These are phyloP conservation scores for Naumovozyma dairenensis DNA, from an alignment of 805 yeast species.

Conservation along the genomic window DNA sequence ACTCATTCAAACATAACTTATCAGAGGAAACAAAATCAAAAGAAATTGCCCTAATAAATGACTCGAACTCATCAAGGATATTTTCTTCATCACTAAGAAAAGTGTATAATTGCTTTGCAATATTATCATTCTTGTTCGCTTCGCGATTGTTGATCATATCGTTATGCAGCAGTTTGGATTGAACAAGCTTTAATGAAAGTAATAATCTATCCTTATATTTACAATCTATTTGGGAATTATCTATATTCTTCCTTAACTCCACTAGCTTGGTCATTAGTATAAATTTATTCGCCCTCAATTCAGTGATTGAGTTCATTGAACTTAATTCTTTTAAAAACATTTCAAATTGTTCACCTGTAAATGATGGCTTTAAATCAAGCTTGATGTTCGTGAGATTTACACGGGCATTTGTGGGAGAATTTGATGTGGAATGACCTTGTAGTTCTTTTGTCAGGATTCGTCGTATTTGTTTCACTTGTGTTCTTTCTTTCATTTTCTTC, in stretches of 20 bases:
- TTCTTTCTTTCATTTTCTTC: slow-evolving; percentile 57
- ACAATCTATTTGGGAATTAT: slow-evolving; percentile 2
- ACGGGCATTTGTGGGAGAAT: slow-evolving; percentile 1
- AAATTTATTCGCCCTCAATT: slow-evolving; percentile 14
- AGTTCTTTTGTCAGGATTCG: slow-evolving; percentile 62
- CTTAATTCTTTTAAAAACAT: slow-evolving; percentile 18
- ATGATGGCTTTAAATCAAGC: slow-evolving; percentile 8
- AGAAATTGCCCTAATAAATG: slow-evolving; percentile 9
- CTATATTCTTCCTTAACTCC: slow-evolving; percentile 4
- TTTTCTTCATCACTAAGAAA: slow-evolving; percentile 7
- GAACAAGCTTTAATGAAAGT: slow-evolving; percentile 20
- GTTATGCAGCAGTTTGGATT: slow-evolving; percentile 14
- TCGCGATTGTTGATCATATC: neutral
- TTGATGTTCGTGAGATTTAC: neutral
- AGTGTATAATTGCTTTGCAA: neutral
- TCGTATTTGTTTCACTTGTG: slow-evolving; percentile 63
- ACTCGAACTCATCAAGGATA: slow-evolving; percentile 11
- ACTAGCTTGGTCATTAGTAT: slow-evolving; percentile 13
- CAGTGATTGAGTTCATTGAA: slow-evolving; percentile 8
- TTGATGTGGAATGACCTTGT: slow-evolving; percentile 7
- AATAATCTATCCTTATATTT: slow-evolving; percentile 12
- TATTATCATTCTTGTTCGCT: neutral
- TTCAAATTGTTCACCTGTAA: slow-evolving; percentile 22
- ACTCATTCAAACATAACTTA: slow-evolving; percentile 9
- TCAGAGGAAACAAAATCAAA: slow-evolving; percentile 15